A percentile compares a stretch with the other conserved stretches of the same genome.
These are phyloP conservation scores for Phytophthora aleatoria DNA, from an alignment of 352 stramenopile species.

Conservation along the genomic window DNA sequence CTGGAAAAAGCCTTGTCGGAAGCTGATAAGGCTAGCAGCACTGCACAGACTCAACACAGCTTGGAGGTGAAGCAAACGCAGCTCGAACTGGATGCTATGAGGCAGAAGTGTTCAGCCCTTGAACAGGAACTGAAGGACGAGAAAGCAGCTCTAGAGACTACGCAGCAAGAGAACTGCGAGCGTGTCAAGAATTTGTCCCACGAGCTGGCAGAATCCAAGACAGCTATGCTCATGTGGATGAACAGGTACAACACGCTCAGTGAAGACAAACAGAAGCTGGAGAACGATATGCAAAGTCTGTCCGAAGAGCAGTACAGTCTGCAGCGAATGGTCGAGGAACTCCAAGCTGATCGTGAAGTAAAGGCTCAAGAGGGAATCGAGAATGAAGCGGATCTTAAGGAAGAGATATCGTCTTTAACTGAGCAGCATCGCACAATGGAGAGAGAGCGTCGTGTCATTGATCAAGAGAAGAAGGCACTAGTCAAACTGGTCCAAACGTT, in stretches of 20 bases:
- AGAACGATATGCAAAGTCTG: conserved; percentile 32
- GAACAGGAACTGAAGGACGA: conserved; percentile 11
- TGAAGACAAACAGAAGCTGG: conserved; percentile 40
- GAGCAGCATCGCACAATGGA: conserved; percentile 30
- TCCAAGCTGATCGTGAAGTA: conserved; percentile 21
- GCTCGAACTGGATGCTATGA: conserved; percentile 21
- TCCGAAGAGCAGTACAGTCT: conserved; percentile 43
- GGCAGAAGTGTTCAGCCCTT: conserved; percentile 9
- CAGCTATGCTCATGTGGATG: conserved; percentile 74
- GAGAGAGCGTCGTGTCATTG: conserved; percentile 16
- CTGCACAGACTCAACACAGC: conserved; percentile 4
- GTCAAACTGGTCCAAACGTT: conserved; percentile 47
- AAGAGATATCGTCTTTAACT: conserved; percentile 24
- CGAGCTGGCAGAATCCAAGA: conserved; percentile 58
- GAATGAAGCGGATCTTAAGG: conserved; percentile 10
- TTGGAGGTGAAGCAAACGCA: conserved; percentile 15
- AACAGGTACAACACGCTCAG: conserved; percentile 56
- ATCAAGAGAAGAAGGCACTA: conserved; percentile 33
- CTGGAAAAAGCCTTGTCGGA: conserved; percentile 22
- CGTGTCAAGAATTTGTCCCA: conserved; percentile 28
- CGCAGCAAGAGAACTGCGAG: conserved; percentile 15
- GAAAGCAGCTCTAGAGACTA: conserved; percentile 15
- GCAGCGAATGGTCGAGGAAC: conserved; percentile 28
- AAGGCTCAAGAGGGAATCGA: conserved; percentile 5
- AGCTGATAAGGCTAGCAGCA: conserved; percentile 8